Conservation (phyloP, 352 stramenopile genomes). For the Pythium dissimile region DNA sequence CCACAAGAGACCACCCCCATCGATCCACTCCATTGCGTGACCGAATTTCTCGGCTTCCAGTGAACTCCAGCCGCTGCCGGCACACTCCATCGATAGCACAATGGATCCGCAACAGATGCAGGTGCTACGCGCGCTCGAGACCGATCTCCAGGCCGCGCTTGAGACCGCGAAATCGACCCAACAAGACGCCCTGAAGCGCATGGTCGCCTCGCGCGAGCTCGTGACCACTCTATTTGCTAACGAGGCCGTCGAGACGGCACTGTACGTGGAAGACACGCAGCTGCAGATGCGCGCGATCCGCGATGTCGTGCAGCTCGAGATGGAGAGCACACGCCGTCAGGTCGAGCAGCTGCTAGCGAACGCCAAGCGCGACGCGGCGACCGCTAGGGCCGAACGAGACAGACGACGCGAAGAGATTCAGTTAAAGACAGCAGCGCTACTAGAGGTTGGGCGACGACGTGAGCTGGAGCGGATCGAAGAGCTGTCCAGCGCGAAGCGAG, state of each 20-base stretch:
- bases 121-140: slow-evolving; percentile 17
- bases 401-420: background rate
- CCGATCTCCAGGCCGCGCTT: slow-evolving; percentile 19
- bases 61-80: background rate
- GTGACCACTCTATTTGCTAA: slow-evolving; percentile 16
- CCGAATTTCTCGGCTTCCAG: background rate
- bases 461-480: background rate
- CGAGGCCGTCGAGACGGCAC: slow-evolving; percentile 20
- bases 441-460: background rate
- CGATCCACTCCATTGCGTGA: background rate
- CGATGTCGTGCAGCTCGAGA: slow-evolving; percentile 27
- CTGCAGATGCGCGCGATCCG: slow-evolving; percentile 22
- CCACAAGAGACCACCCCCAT: background rate
- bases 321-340: slow-evolving; percentile 15
- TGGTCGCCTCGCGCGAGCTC: slow-evolving; percentile 17
- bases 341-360: slow-evolving; percentile 9
- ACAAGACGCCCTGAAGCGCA: slow-evolving; percentile 3
- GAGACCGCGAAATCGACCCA: slow-evolving; percentile 7
- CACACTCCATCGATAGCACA: background rate
- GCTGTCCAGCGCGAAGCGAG: background rate
- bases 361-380: slow-evolving; percentile 16
- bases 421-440: background rate
- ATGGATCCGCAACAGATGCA: slow-evolving; percentile 1
- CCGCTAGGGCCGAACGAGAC: background rate
- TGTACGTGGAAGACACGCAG: slow-evolving; percentile 22